phyloP scores from a whole-genome alignment of 1,284 basidiomycete species.

The Malassezia pachydermatis region DNA sequence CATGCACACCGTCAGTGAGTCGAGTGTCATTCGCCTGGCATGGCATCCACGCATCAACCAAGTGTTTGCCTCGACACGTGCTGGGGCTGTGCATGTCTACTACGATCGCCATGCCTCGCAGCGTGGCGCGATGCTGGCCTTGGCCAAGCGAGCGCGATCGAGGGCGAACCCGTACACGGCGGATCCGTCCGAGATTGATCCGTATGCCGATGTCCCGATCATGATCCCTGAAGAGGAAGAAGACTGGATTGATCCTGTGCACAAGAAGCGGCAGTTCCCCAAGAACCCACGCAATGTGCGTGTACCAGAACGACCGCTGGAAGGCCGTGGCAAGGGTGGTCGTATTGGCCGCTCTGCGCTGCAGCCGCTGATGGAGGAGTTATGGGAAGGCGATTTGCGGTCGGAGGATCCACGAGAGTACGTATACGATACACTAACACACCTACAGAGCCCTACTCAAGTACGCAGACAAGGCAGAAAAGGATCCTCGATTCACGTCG shows the following conservation, averaged over 20 bases:
- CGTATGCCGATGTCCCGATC: constrained; percentile 20
- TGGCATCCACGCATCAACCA: constrained; percentile 37
- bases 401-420: constrained; percentile 66
- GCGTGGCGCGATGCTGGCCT: constrained; percentile 78
- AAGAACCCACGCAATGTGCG: constrained; percentile 55
- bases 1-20: constrained; percentile 2
- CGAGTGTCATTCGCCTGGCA: constrained; percentile 18
- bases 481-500: constrained; percentile 68
- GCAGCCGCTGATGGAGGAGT: constrained; percentile 82
- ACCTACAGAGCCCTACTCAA: constrained; percentile 69
- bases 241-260: constrained; percentile 51
- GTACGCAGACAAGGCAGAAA: constrained; percentile 67
- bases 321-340: constrained; percentile 81
- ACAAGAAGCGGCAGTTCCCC: constrained; percentile 57
- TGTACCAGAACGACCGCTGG: constrained; percentile 65
- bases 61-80: constrained; percentile 29
- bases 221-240: constrained; percentile 22
- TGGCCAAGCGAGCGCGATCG: constrained; percentile 52
- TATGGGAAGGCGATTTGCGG: constrained; percentile 54
- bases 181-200: constrained; percentile 1
- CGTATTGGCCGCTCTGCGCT: constrained; percentile 88
- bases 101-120: constrained; percentile 78
- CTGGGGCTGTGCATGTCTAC: constrained; percentile 70
- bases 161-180: constrained; percentile 6
- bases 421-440: not conserved